phyloP scores from a whole-genome alignment of 805 yeast species.

The Brettanomyces custersianus region DNA sequence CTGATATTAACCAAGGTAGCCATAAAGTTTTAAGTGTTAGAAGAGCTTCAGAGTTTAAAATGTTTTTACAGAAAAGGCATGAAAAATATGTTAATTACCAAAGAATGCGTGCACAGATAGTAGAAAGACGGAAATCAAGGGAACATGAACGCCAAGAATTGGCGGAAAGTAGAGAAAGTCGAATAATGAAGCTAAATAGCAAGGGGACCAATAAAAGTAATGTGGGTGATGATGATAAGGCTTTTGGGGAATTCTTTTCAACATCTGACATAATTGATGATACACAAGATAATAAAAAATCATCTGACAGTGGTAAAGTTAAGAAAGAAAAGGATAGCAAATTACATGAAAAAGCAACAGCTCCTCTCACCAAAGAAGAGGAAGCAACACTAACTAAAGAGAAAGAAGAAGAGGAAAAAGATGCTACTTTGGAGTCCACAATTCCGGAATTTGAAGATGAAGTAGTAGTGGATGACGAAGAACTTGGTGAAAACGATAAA shows the following conservation, averaged over 20 bases:
- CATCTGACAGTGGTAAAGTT: conserved; percentile 5
- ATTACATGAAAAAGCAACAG: conserved; percentile 7
- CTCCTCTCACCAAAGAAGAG: conserved; percentile 5
- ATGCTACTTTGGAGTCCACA: conserved; percentile 1
- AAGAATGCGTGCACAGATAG: background rate
- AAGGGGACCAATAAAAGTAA: conserved; percentile 5
- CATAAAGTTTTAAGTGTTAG: conserved; percentile 9
- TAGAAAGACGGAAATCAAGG: background rate
- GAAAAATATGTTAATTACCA: conserved; percentile 17
- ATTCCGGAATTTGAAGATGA: conserved; percentile 9
- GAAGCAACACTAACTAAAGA: conserved; percentile 3
- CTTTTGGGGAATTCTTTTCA: background rate
- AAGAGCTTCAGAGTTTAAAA: conserved; percentile 22
- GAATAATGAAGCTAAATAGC: conserved; percentile 3
- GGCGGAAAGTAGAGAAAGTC: conserved; percentile 3
- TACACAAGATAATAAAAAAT: conserved; percentile 3
- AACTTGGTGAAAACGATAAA: conserved; percentile 1
- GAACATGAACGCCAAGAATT: conserved; percentile 10
- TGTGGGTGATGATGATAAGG: conserved; percentile 1
- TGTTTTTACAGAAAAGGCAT: conserved; percentile 21
- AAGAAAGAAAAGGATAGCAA: conserved; percentile 7
- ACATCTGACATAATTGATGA: conserved; percentile 3
- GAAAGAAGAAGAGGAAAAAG: conserved; percentile 3
- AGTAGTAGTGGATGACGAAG: conserved; percentile 2
- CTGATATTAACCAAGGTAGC: conserved; percentile 2